Percentiles rank a stretch among this genome's conserved stretches.
Conservation (phyloP, 768 basidiomycete species). For the Collybia mongolica region DNA sequence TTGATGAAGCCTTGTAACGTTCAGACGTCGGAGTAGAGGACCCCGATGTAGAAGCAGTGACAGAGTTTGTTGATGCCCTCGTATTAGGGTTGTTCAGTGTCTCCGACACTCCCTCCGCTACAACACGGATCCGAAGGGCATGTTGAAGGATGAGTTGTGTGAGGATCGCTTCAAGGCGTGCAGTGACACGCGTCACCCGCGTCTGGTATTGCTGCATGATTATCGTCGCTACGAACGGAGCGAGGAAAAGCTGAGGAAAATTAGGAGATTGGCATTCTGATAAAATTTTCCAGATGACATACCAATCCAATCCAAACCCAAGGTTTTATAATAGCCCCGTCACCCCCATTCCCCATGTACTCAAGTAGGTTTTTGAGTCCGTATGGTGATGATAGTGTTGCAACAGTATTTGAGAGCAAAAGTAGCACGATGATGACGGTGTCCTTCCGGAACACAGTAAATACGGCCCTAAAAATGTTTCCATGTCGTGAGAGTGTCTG, state of each 20-base stretch:
- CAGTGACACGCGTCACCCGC: slow-evolving; percentile 40
- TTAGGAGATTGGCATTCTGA: slow-evolving; percentile 15
- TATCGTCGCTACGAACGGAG: slow-evolving; percentile 4
- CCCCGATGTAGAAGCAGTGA: not conserved
- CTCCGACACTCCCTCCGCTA: slow-evolving; percentile 29
- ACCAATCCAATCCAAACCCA: slow-evolving; percentile 63
- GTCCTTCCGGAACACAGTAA: slow-evolving; percentile 32
- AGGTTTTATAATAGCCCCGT: slow-evolving; percentile 48
- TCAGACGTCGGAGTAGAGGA: slow-evolving; percentile 3
- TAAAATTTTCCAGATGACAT: slow-evolving; percentile 42
- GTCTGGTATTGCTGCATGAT: slow-evolving; percentile 13
- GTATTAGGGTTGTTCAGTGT: not conserved
- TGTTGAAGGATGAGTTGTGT: slow-evolving; percentile 43
- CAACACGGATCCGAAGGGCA: slow-evolving; percentile 58
- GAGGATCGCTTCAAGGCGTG: slow-evolving; percentile 43
- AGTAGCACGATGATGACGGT: slow-evolving; percentile 23
- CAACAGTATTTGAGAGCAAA: slow-evolving; percentile 20
- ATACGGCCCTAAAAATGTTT: slow-evolving; percentile 44
- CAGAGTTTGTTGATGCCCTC: not conserved
- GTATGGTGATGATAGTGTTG: slow-evolving; percentile 30
- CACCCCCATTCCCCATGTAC: slow-evolving; percentile 43
- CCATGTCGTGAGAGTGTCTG: slow-evolving; percentile 17
- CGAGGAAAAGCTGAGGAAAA: slow-evolving; percentile 30
- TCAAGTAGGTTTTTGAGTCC: slow-evolving; percentile 37
- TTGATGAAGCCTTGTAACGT: not conserved